A percentile compares a stretch with the other conserved stretches of the same genome.
Evolutionary conservation across 2,329 filamentous ascomycete genomes (phyloP).

Genomic region (Fonsecaea pugnacius): DNA sequence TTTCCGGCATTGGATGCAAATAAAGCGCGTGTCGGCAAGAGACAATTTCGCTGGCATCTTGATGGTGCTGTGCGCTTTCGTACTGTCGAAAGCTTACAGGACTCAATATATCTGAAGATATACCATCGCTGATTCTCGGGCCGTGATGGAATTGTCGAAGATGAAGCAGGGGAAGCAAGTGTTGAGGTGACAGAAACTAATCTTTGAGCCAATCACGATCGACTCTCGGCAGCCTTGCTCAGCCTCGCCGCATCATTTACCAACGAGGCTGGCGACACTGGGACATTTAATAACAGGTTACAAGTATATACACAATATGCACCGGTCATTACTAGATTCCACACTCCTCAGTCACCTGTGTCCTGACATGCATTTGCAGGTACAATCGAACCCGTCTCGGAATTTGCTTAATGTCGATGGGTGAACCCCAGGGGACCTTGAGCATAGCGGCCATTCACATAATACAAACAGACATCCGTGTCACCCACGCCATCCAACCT

Average conservation of each 20-base stretch:
- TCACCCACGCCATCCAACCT: neutral
- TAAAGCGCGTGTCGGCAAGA: neutral
- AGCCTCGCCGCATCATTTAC: neutral
- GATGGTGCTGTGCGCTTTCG: neutral
- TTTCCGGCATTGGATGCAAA: slow-evolving; percentile 28
- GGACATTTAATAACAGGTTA: neutral
- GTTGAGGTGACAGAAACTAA: neutral
- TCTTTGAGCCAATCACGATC: slow-evolving; percentile 7
- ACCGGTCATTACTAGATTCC: neutral
- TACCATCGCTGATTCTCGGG: neutral
- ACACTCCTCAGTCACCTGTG: neutral
- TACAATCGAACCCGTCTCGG: neutral
- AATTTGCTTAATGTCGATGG: neutral
- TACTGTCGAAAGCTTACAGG: neutral
- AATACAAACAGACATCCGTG: slow-evolving; percentile 9
- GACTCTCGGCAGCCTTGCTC: neutral
- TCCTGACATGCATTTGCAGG: neutral
- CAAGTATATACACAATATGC: neutral
- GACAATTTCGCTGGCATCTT: slow-evolving; percentile 25
- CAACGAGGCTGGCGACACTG: neutral
- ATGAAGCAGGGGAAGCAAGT: neutral
- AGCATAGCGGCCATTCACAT: slow-evolving; percentile 17
- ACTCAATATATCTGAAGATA: neutral
- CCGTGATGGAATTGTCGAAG: neutral
- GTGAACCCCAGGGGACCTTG: neutral